Conservation (phyloP, 148 eudicot genomes). For the Selenicereus undatus region DNA sequence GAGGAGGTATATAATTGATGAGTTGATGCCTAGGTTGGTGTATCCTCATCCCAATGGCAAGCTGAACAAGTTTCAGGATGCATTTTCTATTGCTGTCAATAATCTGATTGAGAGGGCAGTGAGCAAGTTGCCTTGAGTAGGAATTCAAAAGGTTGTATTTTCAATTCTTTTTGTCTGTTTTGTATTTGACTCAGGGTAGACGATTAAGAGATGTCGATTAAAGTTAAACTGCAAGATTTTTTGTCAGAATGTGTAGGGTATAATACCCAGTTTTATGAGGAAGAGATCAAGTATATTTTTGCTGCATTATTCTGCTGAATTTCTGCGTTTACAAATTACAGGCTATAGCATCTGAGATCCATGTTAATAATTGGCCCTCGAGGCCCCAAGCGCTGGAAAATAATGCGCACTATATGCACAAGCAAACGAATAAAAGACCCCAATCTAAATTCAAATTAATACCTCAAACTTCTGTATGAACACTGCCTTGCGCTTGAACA, state of each 20-base stretch:
- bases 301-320: no score
- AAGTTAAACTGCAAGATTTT: neutral
- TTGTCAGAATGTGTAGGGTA: neutral
- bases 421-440: no score
- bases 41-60: conserved; percentile 58
- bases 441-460: no score
- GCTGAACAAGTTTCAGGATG: conserved; percentile 63
- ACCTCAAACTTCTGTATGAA: no score
- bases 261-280: neutral
- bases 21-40: conserved; percentile 64
- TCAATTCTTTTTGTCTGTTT: neutral
- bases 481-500: no score
- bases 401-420: no score
- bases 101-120: conserved; percentile 50
- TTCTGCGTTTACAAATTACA: no score
- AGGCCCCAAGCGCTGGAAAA: no score
- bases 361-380: no score
- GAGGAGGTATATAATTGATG: conserved; percentile 68
- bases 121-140: conserved; percentile 32
- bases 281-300: neutral
- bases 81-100: conserved; percentile 55
- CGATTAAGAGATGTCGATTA: neutral
- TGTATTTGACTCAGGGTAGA: neutral
- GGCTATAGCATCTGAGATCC: no score
- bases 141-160: neutral